phyloP scores from a whole-genome alignment of 805 yeast species.

The Candida ovalis region DNA sequence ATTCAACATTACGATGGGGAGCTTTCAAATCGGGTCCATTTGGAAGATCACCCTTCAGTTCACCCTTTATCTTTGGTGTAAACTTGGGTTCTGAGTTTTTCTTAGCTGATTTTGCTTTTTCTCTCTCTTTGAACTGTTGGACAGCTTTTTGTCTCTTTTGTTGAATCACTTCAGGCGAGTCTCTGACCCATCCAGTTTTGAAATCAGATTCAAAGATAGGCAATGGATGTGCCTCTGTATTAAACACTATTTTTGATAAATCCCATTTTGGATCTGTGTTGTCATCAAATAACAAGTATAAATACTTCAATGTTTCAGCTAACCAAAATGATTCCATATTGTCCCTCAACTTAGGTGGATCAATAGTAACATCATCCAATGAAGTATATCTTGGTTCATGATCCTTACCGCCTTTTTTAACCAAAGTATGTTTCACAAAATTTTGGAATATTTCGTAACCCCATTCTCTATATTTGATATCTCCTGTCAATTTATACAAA shows the following conservation, averaged over 20 bases:
- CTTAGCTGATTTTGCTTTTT: neutral
- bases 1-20: neutral
- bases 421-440: conserved; percentile 57
- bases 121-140: neutral
- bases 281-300: conserved; percentile 75
- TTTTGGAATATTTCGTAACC: conserved; percentile 81
- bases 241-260: conserved; percentile 68
- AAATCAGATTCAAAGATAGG: conserved; percentile 62
- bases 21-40: neutral
- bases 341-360: conserved; percentile 53
- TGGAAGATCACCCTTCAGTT: neutral
- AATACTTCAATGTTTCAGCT: conserved; percentile 86
- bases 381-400: conserved; percentile 50
- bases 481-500: conserved; percentile 75
- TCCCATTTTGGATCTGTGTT: conserved; percentile 55
- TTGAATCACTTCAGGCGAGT: conserved; percentile 3
- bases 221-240: conserved; percentile 92
- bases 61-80: neutral
- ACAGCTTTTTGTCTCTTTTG: neutral
- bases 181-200: conserved; percentile 60
- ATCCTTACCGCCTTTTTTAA: conserved; percentile 46
- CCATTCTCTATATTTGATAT: conserved; percentile 79
- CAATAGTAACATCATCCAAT: conserved; percentile 60
- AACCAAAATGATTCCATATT: conserved; percentile 92
- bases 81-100: neutral